Conservation (phyloP, 78 protist species). For the Dictyostelium brefeldianum region DNA sequence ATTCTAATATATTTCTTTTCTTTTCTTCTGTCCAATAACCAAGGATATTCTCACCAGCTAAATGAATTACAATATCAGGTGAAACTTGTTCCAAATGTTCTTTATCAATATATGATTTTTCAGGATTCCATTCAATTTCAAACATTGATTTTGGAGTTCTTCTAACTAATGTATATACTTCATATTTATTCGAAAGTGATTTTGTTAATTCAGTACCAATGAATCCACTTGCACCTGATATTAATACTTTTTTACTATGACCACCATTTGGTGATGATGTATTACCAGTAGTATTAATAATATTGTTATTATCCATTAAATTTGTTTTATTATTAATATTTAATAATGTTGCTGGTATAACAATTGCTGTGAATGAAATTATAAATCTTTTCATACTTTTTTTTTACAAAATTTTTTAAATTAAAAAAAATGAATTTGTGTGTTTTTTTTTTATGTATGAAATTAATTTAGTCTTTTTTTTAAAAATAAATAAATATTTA, state of each 20-base stretch:
- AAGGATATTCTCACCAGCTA: slow-evolving; percentile 47
- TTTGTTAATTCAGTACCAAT: slow-evolving; percentile 19
- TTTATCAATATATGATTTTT: slow-evolving; percentile 22
- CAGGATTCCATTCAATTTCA: slow-evolving; percentile 76
- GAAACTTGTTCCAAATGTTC: slow-evolving; percentile 15
- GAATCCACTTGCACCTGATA: slow-evolving; percentile 58
- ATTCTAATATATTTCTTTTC: slow-evolving; percentile 42
- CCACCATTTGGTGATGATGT: neutral
- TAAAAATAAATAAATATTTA: too few species aligned
- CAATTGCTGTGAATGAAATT: too few species aligned
- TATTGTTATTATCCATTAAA: neutral
- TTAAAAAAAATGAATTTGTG: too few species aligned
- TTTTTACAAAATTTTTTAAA: too few species aligned
- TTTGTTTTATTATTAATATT: neutral
- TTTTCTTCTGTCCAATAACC: slow-evolving; percentile 72
- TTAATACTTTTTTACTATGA: slow-evolving; percentile 28
- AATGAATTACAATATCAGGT: slow-evolving; percentile 48
- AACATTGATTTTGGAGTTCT: neutral
- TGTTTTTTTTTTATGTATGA: too few species aligned
- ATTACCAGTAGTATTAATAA: neutral
- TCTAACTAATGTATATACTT: slow-evolving; percentile 45
- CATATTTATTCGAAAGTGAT: neutral
- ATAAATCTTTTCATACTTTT: too few species aligned
- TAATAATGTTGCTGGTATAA: too few species aligned
- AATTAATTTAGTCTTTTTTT: too few species aligned